Evolutionary conservation across 441 rosid genomes (phyloP).

Genomic region (Aquilaria agallochum): DNA sequence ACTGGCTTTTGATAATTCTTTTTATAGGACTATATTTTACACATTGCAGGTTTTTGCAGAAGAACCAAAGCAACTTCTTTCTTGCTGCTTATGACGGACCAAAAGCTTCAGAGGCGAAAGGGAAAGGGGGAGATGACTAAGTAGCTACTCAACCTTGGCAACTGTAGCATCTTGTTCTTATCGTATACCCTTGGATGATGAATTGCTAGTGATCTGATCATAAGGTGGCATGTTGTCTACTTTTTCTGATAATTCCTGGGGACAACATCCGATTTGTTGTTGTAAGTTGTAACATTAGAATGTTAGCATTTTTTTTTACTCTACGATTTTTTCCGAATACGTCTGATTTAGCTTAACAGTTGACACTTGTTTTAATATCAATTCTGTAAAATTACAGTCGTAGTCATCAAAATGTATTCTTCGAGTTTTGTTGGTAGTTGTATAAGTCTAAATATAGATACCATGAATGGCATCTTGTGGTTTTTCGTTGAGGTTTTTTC

Average conservation of each 20-base stretch:
- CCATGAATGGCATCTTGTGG: no score
- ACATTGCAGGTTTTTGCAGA: constrained; percentile 71
- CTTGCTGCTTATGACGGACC: constrained; percentile 62
- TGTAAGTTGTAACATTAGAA: constrained; percentile 41
- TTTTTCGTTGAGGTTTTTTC: no score
- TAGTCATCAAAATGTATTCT: no score
- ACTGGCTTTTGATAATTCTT: background rate
- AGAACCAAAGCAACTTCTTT: constrained; percentile 79
- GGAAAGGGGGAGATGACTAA: constrained; percentile 77
- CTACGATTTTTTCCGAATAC: no score
- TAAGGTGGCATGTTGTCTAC: constrained; percentile 9
- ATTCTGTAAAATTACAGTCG: constrained; percentile 5
- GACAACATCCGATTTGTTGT: constrained; percentile 25
- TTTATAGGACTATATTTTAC: background rate
- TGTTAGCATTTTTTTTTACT: constrained; percentile 12
- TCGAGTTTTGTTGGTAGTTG: no score
- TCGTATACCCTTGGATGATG: background rate
- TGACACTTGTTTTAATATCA: background rate
- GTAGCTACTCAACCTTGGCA: constrained; percentile 8
- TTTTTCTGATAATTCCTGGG: constrained; percentile 6
- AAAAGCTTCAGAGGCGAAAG: constrained; percentile 53
- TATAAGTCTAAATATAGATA: no score
- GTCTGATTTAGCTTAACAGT: no score
- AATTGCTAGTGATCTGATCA: constrained; percentile 2
- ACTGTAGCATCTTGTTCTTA: constrained; percentile 6